A percentile compares a stretch with the other conserved stretches of the same genome.
Conservation (phyloP, 495 filamentous ascomycete genomes). For the Penicillium turbatum region DNA sequence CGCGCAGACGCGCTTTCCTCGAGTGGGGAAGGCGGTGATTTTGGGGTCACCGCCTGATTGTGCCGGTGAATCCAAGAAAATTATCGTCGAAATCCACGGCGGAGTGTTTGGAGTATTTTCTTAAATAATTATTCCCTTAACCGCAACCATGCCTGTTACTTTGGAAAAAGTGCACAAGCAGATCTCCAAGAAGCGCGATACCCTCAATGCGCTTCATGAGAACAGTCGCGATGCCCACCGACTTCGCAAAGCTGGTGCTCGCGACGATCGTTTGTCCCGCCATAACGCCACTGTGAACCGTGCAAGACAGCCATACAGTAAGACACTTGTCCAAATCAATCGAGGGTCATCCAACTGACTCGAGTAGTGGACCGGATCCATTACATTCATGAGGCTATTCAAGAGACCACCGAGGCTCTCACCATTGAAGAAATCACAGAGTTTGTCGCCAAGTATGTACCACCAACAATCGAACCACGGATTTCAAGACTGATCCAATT, state of each 20-base stretch:
- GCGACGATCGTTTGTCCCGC: slow-evolving; percentile 72
- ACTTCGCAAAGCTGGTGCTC: slow-evolving; percentile 64
- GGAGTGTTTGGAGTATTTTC: background rate
- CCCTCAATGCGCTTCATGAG: slow-evolving; percentile 67
- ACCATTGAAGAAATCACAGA: slow-evolving; percentile 54
- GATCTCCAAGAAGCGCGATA: slow-evolving; percentile 68
- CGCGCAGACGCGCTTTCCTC: slow-evolving; percentile 27
- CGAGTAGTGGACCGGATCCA: slow-evolving; percentile 60
- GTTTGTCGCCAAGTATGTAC: slow-evolving; percentile 57
- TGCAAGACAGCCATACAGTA: slow-evolving; percentile 64
- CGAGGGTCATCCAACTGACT: slow-evolving; percentile 9
- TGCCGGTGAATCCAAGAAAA: slow-evolving; percentile 24
- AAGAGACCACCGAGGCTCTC: slow-evolving; percentile 52
- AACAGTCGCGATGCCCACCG: slow-evolving; percentile 75
- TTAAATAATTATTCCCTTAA: background rate
- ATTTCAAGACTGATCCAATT: background rate
- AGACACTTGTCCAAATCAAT: slow-evolving; percentile 10
- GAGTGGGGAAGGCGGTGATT: slow-evolving; percentile 25
- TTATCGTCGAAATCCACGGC: slow-evolving; percentile 11
- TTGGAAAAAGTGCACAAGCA: slow-evolving; percentile 79
- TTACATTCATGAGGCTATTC: slow-evolving; percentile 65
- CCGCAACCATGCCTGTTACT: slow-evolving; percentile 57
- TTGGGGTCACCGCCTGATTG: slow-evolving; percentile 20
- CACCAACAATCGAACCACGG: background rate
- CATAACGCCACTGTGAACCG: slow-evolving; percentile 58